phyloP scores from a whole-genome alignment of 371 early-diverging fungal species.

The Parasitella parasitica region DNA sequence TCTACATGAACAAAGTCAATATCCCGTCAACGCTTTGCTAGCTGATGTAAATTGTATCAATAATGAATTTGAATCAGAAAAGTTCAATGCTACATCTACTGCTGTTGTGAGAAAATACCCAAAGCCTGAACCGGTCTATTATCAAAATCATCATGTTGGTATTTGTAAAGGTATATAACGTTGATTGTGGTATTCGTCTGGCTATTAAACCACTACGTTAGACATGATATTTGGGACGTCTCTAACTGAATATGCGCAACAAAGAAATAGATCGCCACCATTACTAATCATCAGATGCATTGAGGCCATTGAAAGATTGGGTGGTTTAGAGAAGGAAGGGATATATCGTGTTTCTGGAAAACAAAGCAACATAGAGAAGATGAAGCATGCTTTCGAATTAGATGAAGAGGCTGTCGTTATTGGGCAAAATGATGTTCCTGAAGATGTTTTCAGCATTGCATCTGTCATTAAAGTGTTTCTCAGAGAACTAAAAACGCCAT shows the following conservation, averaged over 20 bases:
- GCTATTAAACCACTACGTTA: no score
- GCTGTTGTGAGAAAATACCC: conserved; percentile 1
- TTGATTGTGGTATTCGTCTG: no score
- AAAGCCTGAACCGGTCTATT: conserved; percentile 19
- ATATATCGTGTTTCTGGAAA: conserved; percentile 71
- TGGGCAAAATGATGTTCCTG: conserved; percentile 50
- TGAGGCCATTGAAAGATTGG: conserved; percentile 60
- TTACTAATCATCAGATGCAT: conserved; percentile 57
- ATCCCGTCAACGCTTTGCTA: conserved; percentile 4
- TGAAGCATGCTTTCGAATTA: conserved; percentile 56
- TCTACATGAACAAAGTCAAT: conserved; percentile 8
- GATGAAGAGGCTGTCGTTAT: conserved; percentile 56
- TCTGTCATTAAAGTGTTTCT: conserved; percentile 65
- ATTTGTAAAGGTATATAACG: conserved; percentile 37
- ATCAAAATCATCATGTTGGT: conserved; percentile 30
- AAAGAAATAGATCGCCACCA: conserved; percentile 52
- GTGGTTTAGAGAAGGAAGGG: conserved; percentile 66
- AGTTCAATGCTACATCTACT: background rate
- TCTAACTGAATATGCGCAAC: conserved; percentile 50
- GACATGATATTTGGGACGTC: conserved; percentile 66
- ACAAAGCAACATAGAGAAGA: conserved; percentile 56
- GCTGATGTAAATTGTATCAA: background rate
- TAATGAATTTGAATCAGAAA: conserved; percentile 7
- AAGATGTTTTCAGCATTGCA: conserved; percentile 61
- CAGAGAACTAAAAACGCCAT: conserved; percentile 63